These are phyloP conservation scores for Lanmaoa rubissima DNA, from an alignment of 768 basidiomycete genomes.

Conservation along the genomic window DNA sequence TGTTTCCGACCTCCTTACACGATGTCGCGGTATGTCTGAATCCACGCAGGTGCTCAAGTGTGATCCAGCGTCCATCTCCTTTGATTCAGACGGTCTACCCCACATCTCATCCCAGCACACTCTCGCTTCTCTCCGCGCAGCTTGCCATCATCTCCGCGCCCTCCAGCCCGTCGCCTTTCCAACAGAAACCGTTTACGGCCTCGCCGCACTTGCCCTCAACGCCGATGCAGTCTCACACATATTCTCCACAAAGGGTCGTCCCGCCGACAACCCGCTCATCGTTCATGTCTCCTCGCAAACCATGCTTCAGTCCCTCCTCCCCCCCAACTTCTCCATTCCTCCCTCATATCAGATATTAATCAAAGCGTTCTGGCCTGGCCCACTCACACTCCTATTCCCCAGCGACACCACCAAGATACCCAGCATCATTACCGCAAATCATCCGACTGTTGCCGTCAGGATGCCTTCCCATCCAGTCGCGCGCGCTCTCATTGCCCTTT, in stretches of 20 bases:
- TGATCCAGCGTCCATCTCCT: slow-evolving; percentile 61
- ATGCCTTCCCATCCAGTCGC: slow-evolving; percentile 96
- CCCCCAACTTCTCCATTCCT: slow-evolving; percentile 59
- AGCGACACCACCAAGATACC: slow-evolving; percentile 61
- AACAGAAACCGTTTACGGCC: slow-evolving; percentile 97
- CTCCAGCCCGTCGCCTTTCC: slow-evolving; percentile 79
- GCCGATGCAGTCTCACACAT: slow-evolving; percentile 65
- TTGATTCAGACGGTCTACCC: slow-evolving; percentile 46
- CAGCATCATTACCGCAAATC: slow-evolving; percentile 72
- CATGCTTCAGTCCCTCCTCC: slow-evolving; percentile 81
- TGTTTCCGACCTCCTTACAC: neutral
- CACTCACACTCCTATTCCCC: slow-evolving; percentile 90
- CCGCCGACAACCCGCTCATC: slow-evolving; percentile 95
- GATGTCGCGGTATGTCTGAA: neutral
- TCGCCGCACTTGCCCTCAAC: slow-evolving; percentile 83
- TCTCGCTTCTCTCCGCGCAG: slow-evolving; percentile 49
- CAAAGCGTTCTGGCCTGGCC: slow-evolving; percentile 90
- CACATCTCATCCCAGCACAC: slow-evolving; percentile 51
- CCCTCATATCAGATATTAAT: slow-evolving; percentile 72
- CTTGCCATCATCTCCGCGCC: slow-evolving; percentile 49
- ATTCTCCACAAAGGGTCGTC: slow-evolving; percentile 87
- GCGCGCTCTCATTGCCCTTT: slow-evolving; percentile 76
- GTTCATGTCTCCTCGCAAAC: slow-evolving; percentile 85
- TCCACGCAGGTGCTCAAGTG: slow-evolving; percentile 52
- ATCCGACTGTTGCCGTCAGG: slow-evolving; percentile 81